Base-by-base conservation (phyloP, 2,329 filamentous ascomycete species). In the Aspergillus cejpii region DNA sequence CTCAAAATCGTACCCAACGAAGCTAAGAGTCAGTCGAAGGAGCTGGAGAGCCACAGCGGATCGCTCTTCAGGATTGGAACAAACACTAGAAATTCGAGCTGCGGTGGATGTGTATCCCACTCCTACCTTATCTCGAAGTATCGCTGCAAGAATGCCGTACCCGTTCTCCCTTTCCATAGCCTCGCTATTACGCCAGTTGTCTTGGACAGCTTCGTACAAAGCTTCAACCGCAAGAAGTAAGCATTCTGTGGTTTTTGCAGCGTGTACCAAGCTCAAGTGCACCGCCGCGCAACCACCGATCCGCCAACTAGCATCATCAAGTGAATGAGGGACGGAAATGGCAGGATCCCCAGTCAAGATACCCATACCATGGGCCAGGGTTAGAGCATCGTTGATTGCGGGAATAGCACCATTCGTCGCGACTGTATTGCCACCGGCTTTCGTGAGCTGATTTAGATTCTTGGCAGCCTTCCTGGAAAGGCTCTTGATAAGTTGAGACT, bases 101-200 rank as follows among this genome's bases (percentile, higher is more conserved):
- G 47, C 74, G 1, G 47, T 42, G 8, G 49, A 43, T 19, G 53
- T 53, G 20, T 52, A 55, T 12, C 55, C 55, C 14, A 64, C 61
- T 17, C 65, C 70, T 39, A 95, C 74, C 63, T 95, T 96, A 43
- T 87, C 85, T 43, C 88, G 83, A 19, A 98, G 69, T 14, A 97
- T 75, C 65, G 89, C 81, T 31, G 85, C 85, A 40, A 98, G 71
- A 27, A 97, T 86, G 20, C 87, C 85, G 62, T 96, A 98, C 0
- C 91, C 94, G 55, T 94, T 92, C 48, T 94, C 89, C 57, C 87
- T 83, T 65, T 98, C 92, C 85, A 98, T 96, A 20, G 92, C 90
- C 64, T 98, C 94, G 55, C 92, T 97, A 54, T 97, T 97, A 52
- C 92, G 80, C 92, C 94, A 98, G 62, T 86, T 97, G 52, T 86